Conservation (phyloP, 305 asterid species). For the Solanum aculeatissimum region DNA sequence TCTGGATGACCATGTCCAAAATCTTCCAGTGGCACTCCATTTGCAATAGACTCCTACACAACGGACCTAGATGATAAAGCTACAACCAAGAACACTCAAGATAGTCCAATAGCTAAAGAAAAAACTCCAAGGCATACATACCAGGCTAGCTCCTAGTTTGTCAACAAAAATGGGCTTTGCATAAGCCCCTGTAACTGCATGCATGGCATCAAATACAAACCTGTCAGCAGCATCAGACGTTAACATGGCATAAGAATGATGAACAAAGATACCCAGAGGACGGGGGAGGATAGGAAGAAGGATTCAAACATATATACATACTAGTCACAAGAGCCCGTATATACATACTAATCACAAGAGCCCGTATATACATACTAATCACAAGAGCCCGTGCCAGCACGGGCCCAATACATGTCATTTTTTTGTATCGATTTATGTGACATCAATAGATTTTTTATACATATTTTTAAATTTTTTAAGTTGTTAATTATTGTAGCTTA, state of each 20-base stretch:
- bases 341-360: too few relatives aligned
- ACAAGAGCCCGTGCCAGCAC: too few relatives aligned
- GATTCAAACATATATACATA: neutral
- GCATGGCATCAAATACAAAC: conserved; percentile 94
- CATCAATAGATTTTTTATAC: too few relatives aligned
- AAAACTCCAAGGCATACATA: conserved; percentile 18
- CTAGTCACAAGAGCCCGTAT: too few relatives aligned
- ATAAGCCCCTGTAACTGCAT: conserved; percentile 99
- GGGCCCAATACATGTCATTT: too few relatives aligned
- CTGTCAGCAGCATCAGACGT: conserved; percentile 28
- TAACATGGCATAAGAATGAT: neutral
- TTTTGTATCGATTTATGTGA: too few relatives aligned
- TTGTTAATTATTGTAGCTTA: too few relatives aligned
- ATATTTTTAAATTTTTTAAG: too few relatives aligned
- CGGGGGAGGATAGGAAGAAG: neutral
- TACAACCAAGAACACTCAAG: neutral
- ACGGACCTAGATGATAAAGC: neutral
- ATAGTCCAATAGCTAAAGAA: neutral
- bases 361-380: too few relatives aligned
- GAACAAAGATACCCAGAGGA: neutral
- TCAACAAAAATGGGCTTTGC: conserved; percentile 93
- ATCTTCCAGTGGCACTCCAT: conserved; percentile 93
- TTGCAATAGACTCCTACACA: conserved; percentile 57
- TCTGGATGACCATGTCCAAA: conserved; percentile 99
- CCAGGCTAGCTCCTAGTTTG: conserved; percentile 80